Percentiles rank a stretch among this genome's conserved stretches.
Evolutionary conservation across 345 rosid species (phyloP).

Genomic region (Eucalyptus rudis): DNA sequence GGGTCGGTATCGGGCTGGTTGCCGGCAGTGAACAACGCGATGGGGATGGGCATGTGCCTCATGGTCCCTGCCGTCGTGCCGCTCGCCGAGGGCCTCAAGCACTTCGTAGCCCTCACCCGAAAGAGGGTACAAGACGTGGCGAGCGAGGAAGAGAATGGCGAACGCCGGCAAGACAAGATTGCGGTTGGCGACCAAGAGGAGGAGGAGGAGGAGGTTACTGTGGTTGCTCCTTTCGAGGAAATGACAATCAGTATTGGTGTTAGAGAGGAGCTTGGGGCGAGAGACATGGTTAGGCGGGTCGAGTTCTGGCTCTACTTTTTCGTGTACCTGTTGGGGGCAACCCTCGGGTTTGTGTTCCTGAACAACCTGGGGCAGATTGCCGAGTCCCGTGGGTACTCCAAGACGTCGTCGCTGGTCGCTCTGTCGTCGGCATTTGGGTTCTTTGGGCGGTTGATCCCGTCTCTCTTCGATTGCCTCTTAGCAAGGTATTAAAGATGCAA

Average conservation of each 20-base stretch:
- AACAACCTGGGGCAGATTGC: slow-evolving; percentile 94
- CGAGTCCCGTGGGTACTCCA: slow-evolving; percentile 56
- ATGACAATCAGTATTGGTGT: slow-evolving; percentile 1
- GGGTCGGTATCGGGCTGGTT: slow-evolving; percentile 1
- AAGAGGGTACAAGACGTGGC: not conserved
- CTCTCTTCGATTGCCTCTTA: slow-evolving; percentile 47
- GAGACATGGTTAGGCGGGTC: slow-evolving; percentile 35
- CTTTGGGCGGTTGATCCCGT: slow-evolving; percentile 90
- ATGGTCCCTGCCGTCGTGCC: slow-evolving; percentile 46
- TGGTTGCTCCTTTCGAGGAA: not conserved
- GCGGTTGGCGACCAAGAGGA: not conserved
- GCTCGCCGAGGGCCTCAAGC: not conserved
- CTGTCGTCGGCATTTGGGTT: slow-evolving; percentile 76
- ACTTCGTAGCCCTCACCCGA: not conserved
- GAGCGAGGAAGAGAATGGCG: not conserved
- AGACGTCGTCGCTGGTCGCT: slow-evolving; percentile 46
- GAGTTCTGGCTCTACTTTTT: slow-evolving; percentile 76
- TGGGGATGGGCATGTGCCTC: slow-evolving; percentile 35
- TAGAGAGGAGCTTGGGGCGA: slow-evolving; percentile 60
- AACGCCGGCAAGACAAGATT: not conserved
- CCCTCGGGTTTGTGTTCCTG: slow-evolving; percentile 62
- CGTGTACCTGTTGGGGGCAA: slow-evolving; percentile 71
- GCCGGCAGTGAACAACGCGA: slow-evolving; percentile 11
- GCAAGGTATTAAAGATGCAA: slow-evolving; percentile 27
- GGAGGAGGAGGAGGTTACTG: not conserved